These are phyloP conservation scores for Candida glaebosa DNA, from an alignment of 805 yeast genomes.

Conservation along the genomic window DNA sequence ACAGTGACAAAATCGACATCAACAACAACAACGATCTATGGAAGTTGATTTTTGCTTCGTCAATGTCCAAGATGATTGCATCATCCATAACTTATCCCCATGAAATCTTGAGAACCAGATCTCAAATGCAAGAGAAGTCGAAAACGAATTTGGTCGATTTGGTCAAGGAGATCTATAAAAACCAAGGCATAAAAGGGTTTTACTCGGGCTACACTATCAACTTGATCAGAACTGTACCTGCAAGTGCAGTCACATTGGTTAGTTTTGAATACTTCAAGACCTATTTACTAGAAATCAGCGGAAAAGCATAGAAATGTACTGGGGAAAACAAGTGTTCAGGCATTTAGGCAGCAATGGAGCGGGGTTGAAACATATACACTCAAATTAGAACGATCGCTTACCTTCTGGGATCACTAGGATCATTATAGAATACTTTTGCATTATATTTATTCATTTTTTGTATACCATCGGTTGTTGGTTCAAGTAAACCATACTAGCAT, in stretches of 20 bases:
- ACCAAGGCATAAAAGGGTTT: conserved; percentile 79
- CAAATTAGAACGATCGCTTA: background rate
- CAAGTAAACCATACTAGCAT: background rate
- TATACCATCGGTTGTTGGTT: background rate
- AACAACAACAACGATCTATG: conserved; percentile 16
- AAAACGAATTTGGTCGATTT: conserved; percentile 24
- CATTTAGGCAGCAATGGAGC: too few relatives aligned
- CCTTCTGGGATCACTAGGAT: background rate
- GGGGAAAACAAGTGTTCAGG: too few relatives aligned
- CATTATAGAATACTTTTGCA: conserved; percentile 1
- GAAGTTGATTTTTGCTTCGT: conserved; percentile 55
- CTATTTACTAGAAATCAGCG: conserved; percentile 40
- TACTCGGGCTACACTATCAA: conserved; percentile 89
- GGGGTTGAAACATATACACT: too few relatives aligned
- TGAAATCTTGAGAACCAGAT: conserved; percentile 86
- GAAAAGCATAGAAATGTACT: conserved; percentile 9
- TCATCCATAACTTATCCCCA: conserved; percentile 91
- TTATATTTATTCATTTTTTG: conserved; percentile 1
- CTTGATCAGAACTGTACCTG: conserved; percentile 87
- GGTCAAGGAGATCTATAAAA: conserved; percentile 42
- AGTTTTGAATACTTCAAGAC: conserved; percentile 80
- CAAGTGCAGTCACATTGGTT: conserved; percentile 91
- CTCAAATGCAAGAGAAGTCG: conserved; percentile 59
- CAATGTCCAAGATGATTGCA: conserved; percentile 83
- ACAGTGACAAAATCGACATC: conserved; percentile 13